Evolutionary conservation across 2,329 filamentous ascomycete genomes (phyloP).

Genomic region (Ascomycota sp.): DNA sequence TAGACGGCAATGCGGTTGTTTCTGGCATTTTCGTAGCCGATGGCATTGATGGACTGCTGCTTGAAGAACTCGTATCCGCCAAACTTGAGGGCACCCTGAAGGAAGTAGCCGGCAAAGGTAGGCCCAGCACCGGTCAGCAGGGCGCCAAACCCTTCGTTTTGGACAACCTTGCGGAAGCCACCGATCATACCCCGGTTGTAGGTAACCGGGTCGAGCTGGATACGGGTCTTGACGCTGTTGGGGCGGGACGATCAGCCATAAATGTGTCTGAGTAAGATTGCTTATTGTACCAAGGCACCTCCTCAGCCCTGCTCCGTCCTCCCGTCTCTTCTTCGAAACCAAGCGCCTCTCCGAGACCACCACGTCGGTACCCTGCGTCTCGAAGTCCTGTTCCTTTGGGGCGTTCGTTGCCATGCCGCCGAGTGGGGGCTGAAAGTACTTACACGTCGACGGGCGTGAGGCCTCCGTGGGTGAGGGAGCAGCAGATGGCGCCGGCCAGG

Average conservation of each 20-base stretch:
- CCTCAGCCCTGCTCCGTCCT: no score
- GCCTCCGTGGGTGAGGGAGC: conserved; percentile 89
- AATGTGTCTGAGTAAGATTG: no score
- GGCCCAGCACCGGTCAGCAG: conserved; percentile 72
- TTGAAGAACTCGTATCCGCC: conserved; percentile 95
- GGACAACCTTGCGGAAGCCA: conserved; percentile 69
- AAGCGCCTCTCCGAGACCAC: no score
- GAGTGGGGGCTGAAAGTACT: no score
- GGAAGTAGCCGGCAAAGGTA: conserved; percentile 79
- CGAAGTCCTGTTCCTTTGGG: no score
- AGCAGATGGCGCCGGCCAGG: conserved; percentile 94
- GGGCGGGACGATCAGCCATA: no score
- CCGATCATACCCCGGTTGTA: conserved; percentile 80
- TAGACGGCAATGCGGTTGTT: conserved; percentile 70
- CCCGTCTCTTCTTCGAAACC: no score
- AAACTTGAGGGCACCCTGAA: conserved; percentile 85
- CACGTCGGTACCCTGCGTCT: no score
- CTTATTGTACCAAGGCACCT: no score
- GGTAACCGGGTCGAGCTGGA: conserved; percentile 75
- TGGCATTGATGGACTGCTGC: conserved; percentile 63
- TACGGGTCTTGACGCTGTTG: conserved; percentile 85
- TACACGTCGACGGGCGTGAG: conserved; percentile 99
- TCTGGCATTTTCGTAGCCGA: conserved; percentile 58
- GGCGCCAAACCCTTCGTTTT: conserved; percentile 68
- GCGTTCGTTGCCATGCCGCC: no score